A percentile compares a stretch with the other conserved stretches of the same genome.
phyloP scores from a whole-genome alignment of 78 protist species.

The Andalucia godoyi region DNA sequence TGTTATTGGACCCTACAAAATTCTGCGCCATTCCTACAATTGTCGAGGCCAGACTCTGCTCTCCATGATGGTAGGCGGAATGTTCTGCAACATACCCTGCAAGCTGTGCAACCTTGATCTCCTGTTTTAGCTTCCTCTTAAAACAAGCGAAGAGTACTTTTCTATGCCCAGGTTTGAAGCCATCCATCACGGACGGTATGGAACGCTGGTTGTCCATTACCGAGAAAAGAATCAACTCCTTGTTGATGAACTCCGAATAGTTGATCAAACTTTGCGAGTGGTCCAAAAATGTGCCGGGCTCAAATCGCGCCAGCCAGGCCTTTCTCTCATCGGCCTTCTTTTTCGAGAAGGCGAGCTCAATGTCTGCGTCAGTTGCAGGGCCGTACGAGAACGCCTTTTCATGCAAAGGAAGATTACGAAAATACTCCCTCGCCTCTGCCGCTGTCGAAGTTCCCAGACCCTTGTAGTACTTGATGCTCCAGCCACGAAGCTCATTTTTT shows the following conservation, averaged over 20 bases:
- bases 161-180: constrained; percentile 93
- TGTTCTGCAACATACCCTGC: constrained; percentile 82
- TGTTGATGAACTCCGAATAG: constrained; percentile 62
- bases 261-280: constrained; percentile 1
- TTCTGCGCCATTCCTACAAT: constrained; percentile 91
- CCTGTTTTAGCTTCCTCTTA: constrained; percentile 84
- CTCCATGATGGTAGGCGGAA: constrained; percentile 99
- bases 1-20: constrained; percentile 92
- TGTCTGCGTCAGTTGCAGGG: constrained; percentile 47
- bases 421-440: constrained; percentile 90
- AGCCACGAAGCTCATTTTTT: constrained; percentile 11
- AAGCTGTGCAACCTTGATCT: constrained; percentile 97
- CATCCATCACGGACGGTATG: constrained; percentile 94
- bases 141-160: constrained; percentile 91
- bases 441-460: constrained; percentile 92
- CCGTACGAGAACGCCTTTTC: constrained; percentile 39
- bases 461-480: constrained; percentile 92
- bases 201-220: constrained; percentile 84
- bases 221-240: constrained; percentile 91
- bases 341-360: constrained; percentile 75
- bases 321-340: constrained; percentile 78
- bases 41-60: constrained; percentile 59
- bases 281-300: constrained; percentile 35
- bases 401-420: constrained; percentile 62
- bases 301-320: constrained; percentile 68